A percentile compares a stretch with the other conserved stretches of the same genome.
Evolutionary conservation across 2,329 filamentous ascomycete genomes (phyloP).

Genomic region (Diplodia scrobiculata): DNA sequence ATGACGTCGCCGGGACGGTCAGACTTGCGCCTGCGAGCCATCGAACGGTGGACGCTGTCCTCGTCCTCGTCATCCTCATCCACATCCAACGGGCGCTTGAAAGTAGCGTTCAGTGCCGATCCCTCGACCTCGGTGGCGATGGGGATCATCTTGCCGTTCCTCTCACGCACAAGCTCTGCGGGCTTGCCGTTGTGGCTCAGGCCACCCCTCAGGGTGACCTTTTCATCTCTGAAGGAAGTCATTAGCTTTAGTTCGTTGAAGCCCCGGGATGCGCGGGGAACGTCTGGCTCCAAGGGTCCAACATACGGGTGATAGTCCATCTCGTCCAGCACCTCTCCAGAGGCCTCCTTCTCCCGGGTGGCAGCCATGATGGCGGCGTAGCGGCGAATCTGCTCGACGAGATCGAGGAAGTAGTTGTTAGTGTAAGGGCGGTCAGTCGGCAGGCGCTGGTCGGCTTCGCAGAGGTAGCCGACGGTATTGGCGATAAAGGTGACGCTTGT

Average conservation of each 20-base stretch:
- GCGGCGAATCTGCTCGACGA: slow-evolving; percentile 87
- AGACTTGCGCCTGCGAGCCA: slow-evolving; percentile 95
- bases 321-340: slow-evolving; percentile 56
- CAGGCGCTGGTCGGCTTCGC: slow-evolving; percentile 81
- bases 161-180: slow-evolving; percentile 79
- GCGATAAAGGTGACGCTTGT: slow-evolving; percentile 88
- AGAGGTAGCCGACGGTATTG: slow-evolving; percentile 81
- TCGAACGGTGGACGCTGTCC: slow-evolving; percentile 82
- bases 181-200: slow-evolving; percentile 78
- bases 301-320: slow-evolving; percentile 56
- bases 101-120: slow-evolving; percentile 51
- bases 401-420: slow-evolving; percentile 94
- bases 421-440: slow-evolving; percentile 87
- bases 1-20: slow-evolving; percentile 81
- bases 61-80: slow-evolving; percentile 71
- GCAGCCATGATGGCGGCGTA: slow-evolving; percentile 84
- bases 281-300: slow-evolving; percentile 18
- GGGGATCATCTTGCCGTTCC: slow-evolving; percentile 77
- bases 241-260: slow-evolving; percentile 34
- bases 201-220: slow-evolving; percentile 79
- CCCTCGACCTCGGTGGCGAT: slow-evolving; percentile 54
- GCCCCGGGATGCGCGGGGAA: not conserved
- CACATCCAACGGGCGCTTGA: slow-evolving; percentile 55
- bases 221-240: slow-evolving; percentile 60
- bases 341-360: slow-evolving; percentile 66